Base-by-base conservation (phyloP, 768 basidiomycete genomes). In the Clathrus columnatus region DNA sequence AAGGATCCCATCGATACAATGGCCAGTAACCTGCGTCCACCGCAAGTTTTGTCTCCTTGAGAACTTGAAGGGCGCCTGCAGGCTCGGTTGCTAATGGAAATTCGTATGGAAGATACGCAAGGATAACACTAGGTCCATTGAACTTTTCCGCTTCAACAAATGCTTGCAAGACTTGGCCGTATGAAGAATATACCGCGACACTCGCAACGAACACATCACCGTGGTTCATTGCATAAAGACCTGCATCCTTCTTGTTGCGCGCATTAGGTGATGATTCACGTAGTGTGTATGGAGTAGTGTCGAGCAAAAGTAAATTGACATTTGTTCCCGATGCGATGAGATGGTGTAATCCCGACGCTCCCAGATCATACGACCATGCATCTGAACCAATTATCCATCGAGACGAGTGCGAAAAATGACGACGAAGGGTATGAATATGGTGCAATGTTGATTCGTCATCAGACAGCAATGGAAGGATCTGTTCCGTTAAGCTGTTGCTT, bases 381-480 rank as follows among this genome's bases (percentile, higher is more conserved):
- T 99, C 96, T 18, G 94, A 97, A 18, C 95, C 93, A 62, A 99
- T 87, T 69, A 99, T 98, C 96, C 96, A 99, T 57, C 89, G 78
- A 6, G 90, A 92, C 32, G 74, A 74, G 7, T 82, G 73, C 42
- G 80, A 72, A 61, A 96, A 81, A 61, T 84, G 79, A 18, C 79
- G 69, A 41, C 76, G 76, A 10, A 87, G 72, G 16, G 76, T 63
- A 21, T 29, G 29, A 27, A 53, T 14, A 5, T 26, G 50, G 50
- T 65, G 64, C 32, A 91, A 75, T 45, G 90, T 76, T 2, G 67
- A 55, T 46, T 59, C 27, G 48, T 50, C 27, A 17, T 72, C 70
- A 61, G 79, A 72, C 11, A 88, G 73, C 23, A 67, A 67, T 21
- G 73, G 60, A 30, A 79, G 69, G 48, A 92, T 78, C 42, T 83